Conservation (phyloP, 164 flowering plant genomes). For the Paratinospora sagittata region DNA sequence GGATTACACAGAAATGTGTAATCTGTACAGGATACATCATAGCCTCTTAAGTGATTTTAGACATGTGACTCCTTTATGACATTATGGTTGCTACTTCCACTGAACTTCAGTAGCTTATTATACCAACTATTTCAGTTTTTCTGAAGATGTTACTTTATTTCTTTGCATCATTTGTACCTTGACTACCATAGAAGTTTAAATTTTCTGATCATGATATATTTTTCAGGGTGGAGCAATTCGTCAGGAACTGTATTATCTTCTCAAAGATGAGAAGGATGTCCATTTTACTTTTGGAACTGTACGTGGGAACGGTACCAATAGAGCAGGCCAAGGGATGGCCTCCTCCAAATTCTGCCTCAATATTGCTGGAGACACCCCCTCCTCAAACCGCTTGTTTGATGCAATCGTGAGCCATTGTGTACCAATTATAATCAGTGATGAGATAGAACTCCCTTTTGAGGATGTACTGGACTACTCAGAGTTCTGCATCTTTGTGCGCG, state of each 20-base stretch:
- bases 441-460: conserved; percentile 90
- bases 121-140: neutral
- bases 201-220: neutral
- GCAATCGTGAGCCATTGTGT: conserved; percentile 85
- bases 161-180: neutral
- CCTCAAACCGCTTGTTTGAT: conserved; percentile 89
- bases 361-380: conserved; percentile 95
- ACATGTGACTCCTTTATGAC: neutral
- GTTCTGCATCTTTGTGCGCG: conserved; percentile 61
- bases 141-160: neutral
- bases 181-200: neutral
- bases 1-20: neutral
- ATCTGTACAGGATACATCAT: neutral
- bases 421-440: conserved; percentile 85
- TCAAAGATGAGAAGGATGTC: conserved; percentile 78
- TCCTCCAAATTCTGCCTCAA: conserved; percentile 82
- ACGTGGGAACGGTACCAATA: conserved; percentile 42
- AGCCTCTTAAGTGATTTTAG: neutral
- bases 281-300: conserved; percentile 72
- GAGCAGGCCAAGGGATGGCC: conserved; percentile 72
- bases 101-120: neutral
- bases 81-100: neutral
- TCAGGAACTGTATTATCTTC: conserved; percentile 76
- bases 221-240: conserved; percentile 78
- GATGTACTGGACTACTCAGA: conserved; percentile 75